A percentile compares a stretch with the other conserved stretches of the same genome.
Evolutionary conservation across 2,329 filamentous ascomycete species (phyloP).

Genomic region (Hypoxylon rubiginosum): DNA sequence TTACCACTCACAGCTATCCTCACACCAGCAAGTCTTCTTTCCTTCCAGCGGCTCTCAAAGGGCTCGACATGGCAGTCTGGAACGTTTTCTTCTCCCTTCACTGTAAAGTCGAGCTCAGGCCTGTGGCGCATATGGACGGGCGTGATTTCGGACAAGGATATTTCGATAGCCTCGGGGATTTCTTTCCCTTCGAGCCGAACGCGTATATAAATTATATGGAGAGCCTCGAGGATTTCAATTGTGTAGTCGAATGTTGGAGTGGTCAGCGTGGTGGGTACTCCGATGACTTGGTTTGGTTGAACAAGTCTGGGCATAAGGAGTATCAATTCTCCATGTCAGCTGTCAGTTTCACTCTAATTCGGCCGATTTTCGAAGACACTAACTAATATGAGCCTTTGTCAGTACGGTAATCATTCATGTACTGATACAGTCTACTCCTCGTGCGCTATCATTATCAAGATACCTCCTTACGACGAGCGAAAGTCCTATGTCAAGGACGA

Average conservation of each 20-base stretch:
- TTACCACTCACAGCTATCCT: constrained; percentile 3
- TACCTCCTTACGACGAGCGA: not conserved
- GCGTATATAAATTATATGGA: too few species aligned
- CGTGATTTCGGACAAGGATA: not conserved
- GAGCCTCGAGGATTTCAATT: not conserved
- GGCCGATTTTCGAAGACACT: not conserved
- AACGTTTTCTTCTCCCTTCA: constrained; percentile 8
- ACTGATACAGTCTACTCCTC: not conserved
- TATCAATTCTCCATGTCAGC: not conserved
- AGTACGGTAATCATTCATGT: not conserved
- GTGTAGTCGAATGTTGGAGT: too few species aligned
- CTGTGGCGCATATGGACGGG: not conserved
- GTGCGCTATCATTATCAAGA: not conserved
- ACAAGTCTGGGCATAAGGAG: not conserved
- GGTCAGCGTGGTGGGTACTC: too few species aligned
- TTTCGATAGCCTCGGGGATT: too few species aligned
- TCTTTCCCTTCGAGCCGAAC: too few species aligned
- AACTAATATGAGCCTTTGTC: not conserved
- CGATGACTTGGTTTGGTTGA: too few species aligned
- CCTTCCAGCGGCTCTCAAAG: constrained; percentile 19
- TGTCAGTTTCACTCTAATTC: not conserved
- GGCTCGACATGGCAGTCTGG: constrained; percentile 24
- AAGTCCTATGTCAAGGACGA: not conserved
- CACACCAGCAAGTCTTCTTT: constrained; percentile 4
- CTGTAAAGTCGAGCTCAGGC: not conserved